Percentiles rank a stretch among this genome's conserved stretches.
Conservation (phyloP, 805 yeast species). For the Kluyveromyces dobzhanskii region DNA sequence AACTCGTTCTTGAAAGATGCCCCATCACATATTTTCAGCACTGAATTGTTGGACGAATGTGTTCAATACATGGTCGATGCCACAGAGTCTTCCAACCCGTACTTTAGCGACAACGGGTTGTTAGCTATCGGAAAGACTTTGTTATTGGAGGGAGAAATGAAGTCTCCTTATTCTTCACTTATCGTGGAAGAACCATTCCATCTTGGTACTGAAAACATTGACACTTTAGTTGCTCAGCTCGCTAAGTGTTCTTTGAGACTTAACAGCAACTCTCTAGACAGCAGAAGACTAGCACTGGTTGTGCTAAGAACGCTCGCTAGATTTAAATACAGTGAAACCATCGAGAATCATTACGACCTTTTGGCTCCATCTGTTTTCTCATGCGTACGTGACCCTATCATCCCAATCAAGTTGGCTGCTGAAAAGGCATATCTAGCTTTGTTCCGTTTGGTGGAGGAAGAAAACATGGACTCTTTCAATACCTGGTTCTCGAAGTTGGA, state of each 20-base stretch:
- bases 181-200: conserved; percentile 29
- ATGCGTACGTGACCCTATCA: conserved; percentile 77
- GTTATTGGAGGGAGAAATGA: conserved; percentile 39
- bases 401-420: conserved; percentile 90
- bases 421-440: conserved; percentile 78
- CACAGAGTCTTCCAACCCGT: conserved; percentile 33
- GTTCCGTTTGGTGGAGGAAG: conserved; percentile 66
- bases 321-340: conserved; percentile 40
- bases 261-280: conserved; percentile 55
- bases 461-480: conserved; percentile 42
- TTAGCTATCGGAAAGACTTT: conserved; percentile 77
- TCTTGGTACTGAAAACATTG: conserved; percentile 35
- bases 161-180: conserved; percentile 28
- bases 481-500: conserved; percentile 50
- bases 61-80: conserved; percentile 41
- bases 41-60: conserved; percentile 43
- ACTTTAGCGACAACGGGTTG: conserved; percentile 66
- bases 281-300: conserved; percentile 72
- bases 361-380: conserved; percentile 70
- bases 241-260: conserved; percentile 46
- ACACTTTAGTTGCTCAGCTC: conserved; percentile 41
- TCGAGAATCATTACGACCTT: conserved; percentile 45
- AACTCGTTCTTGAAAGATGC: conserved; percentile 77
- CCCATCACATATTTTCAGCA: conserved; percentile 51
- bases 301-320: conserved; percentile 69